Evolutionary conservation across 2,329 filamentous ascomycete species (phyloP), one percentile per base, ranked within the genome.

Genomic region (Penicillium carneum): DNA sequence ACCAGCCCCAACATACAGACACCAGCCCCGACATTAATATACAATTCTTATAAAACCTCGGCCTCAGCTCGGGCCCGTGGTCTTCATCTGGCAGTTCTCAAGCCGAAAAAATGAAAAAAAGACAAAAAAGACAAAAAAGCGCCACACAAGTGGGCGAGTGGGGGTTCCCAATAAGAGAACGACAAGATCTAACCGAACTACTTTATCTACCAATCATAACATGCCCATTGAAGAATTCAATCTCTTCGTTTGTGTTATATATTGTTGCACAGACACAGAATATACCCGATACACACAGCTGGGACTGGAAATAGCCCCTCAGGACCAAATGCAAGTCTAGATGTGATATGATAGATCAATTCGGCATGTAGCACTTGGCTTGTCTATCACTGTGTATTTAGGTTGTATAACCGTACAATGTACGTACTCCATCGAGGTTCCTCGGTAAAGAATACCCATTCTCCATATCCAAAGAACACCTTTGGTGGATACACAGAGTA

Each of bases 241-340:
- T 33, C 14, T 52, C 49, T 34, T 14, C 1, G 26, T 3, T 8
- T 53, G 23, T 20, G 7, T 43, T 49, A 6, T 36, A 34, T 33
- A 20, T 12, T 23, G 46, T 34, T 20, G 12, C 20, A 34, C 45
- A 14, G 43, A 49, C 18, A 23, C 29, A 12, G 3, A 26, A 14
- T 23, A 23, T 5, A 18, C 11, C 20, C 20, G 12, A 20, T n/a
- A 12, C 10, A 39, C 10, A n/a, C 7, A 50, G 52, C 29, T 57
- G 47, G 53, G 16, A n/a, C 42, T 59, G 43, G 20, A 55, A 59
- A 42, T 55, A 42, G 34, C 50, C 34, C 49, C 50, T 48, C 18
- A 18, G 16, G 9, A 26, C 7, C 20, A 12, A 34, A 14, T 23
- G 36, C 42, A 31, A 47, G 36, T 18, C 26, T 12, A 16, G 29